A percentile compares a stretch with the other conserved stretches of the same genome.
These are phyloP conservation scores for Chrysophaeum taylorii DNA, from an alignment of 352 stramenopile genomes.

Conservation along the genomic window DNA sequence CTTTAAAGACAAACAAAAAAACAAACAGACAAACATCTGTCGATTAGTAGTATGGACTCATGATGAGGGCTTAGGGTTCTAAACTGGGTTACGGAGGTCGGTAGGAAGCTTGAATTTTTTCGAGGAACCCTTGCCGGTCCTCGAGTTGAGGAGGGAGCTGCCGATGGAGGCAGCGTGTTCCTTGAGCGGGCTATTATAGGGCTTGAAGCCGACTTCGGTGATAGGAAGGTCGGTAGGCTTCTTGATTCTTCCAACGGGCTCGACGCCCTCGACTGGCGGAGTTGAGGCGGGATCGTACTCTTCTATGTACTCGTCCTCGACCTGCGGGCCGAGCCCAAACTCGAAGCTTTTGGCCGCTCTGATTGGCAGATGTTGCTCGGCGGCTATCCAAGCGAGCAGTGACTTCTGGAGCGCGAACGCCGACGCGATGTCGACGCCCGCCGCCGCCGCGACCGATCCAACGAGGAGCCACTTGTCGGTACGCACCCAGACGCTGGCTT, in stretches of 20 bases:
- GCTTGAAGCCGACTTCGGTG: constrained; percentile 1
- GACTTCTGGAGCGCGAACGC: neutral
- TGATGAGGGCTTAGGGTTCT: too few relatives aligned
- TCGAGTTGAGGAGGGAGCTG: neutral
- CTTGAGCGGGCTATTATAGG: neutral
- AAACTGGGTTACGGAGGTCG: too few relatives aligned
- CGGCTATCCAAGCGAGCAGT: neutral
- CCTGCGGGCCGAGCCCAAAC: neutral
- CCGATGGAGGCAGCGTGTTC: neutral
- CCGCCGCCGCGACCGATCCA: neutral
- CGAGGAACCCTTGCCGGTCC: neutral
- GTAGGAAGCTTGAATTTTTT: constrained; percentile 13
- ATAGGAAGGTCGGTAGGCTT: too few relatives aligned
- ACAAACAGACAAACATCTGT: too few relatives aligned
- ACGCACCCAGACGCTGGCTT: neutral
- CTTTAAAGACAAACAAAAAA: too few relatives aligned
- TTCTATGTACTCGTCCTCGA: neutral
- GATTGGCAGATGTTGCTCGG: neutral
- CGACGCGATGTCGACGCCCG: neutral
- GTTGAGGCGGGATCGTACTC: neutral
- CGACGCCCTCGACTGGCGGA: neutral
- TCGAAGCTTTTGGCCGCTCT: neutral
- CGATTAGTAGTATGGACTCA: too few relatives aligned
- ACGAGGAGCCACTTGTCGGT: neutral
- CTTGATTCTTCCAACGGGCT: too few relatives aligned